Conservation (phyloP, 306 rosid genomes). For the Corylus avellana region DNA sequence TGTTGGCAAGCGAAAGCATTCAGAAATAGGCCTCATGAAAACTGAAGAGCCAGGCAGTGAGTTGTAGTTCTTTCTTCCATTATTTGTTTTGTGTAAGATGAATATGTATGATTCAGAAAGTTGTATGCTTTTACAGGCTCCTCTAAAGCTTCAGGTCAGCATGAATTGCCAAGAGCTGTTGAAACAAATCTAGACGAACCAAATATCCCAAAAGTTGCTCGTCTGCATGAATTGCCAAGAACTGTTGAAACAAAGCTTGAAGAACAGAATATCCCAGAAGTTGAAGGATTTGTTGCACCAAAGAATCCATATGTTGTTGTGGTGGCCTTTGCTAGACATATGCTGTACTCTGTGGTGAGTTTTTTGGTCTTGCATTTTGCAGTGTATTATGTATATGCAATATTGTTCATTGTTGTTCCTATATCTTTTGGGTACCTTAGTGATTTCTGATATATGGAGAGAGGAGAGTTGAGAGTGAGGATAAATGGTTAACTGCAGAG, state of each 20-base stretch:
- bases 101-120: background rate
- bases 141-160: background rate
- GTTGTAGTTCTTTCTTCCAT: background rate
- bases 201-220: background rate
- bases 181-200: background rate
- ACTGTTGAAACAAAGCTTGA: too few relatives aligned
- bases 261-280: too few relatives aligned
- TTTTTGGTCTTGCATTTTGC: background rate
- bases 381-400: too few relatives aligned
- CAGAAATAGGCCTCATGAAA: background rate
- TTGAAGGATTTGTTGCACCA: background rate
- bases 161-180: background rate
- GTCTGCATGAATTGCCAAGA: too few relatives aligned
- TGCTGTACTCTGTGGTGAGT: background rate
- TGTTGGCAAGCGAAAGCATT: background rate
- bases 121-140: background rate
- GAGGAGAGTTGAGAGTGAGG: background rate
- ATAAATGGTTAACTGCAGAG: background rate
- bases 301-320: background rate
- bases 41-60: background rate
- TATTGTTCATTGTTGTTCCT: background rate
- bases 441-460: too few relatives aligned
- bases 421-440: background rate
- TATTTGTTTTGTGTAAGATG: background rate
- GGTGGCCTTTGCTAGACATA: too few relatives aligned